Percentiles rank a stretch among this genome's conserved stretches.
phyloP scores from a whole-genome alignment of 73 alveolate genomes.

The Urostyla sp. region DNA sequence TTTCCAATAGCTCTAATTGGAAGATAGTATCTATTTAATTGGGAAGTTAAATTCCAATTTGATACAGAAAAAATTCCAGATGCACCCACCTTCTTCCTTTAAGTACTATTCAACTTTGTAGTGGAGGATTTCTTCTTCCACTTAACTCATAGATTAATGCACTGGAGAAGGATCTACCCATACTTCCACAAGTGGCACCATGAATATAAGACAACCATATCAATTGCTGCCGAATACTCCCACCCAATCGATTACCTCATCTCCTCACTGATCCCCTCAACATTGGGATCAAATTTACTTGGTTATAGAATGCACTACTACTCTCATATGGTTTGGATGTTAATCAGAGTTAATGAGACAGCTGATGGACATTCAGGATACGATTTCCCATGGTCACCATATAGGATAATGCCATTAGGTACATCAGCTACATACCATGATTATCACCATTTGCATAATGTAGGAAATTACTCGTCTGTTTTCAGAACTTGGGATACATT shows the following conservation, averaged over 20 bases:
- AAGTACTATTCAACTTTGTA: conserved; percentile 69
- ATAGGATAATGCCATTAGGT: conserved; percentile 79
- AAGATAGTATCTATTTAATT: background rate
- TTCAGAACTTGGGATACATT: conserved; percentile 70
- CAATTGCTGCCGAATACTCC: conserved; percentile 67
- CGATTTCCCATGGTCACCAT: conserved; percentile 87
- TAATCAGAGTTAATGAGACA: conserved; percentile 59
- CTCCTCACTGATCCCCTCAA: conserved; percentile 45
- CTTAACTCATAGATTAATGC: conserved; percentile 74
- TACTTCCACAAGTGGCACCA: conserved; percentile 78
- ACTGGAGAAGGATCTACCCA: conserved; percentile 64
- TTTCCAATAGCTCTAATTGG: conserved; percentile 3
- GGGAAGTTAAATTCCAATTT: conserved; percentile 1
- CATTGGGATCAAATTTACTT: conserved; percentile 56
- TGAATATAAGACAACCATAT: conserved; percentile 66
- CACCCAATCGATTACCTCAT: conserved; percentile 29
- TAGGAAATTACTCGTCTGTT: conserved; percentile 75
- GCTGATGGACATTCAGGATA: conserved; percentile 79
- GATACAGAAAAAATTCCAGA: conserved; percentile 55
- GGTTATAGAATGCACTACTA: conserved; percentile 55
- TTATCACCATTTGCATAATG: conserved; percentile 81
- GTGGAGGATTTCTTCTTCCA: conserved; percentile 77
- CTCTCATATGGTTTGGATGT: conserved; percentile 62
- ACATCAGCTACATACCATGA: conserved; percentile 73
- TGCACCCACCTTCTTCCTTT: conserved; percentile 37